A percentile compares a stretch with the other conserved stretches of the same genome.
Evolutionary conservation across 345 rosid genomes (phyloP).

Genomic region (Salix exigua): DNA sequence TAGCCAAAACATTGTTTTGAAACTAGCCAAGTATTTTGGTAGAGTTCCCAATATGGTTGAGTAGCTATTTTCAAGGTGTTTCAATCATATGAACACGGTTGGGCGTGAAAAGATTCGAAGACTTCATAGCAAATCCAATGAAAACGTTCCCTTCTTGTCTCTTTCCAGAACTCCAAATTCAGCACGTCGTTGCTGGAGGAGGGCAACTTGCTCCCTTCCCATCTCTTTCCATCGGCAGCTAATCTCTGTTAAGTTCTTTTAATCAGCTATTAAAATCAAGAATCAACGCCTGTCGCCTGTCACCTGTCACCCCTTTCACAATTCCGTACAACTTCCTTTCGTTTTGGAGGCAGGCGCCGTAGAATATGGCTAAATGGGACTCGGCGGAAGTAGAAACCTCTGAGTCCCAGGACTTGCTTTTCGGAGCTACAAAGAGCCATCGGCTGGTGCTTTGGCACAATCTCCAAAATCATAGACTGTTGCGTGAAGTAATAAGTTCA

Average conservation of each 20-base stretch:
- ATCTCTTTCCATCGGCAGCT: neutral
- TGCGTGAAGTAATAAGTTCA: neutral
- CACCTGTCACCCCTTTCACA: neutral
- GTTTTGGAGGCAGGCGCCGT: neutral
- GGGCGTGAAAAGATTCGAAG: too few relatives aligned
- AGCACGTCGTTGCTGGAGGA: too few relatives aligned
- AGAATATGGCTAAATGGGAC: neutral
- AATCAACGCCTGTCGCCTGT: too few relatives aligned
- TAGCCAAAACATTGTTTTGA: too few relatives aligned
- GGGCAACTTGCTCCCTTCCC: neutral
- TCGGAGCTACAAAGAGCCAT: neutral
- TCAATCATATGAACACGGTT: too few relatives aligned
- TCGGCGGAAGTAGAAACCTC: neutral
- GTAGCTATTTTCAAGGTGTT: too few relatives aligned
- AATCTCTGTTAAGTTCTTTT: neutral
- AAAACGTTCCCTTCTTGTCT: neutral
- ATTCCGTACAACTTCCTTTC: neutral
- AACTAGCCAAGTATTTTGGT: too few relatives aligned
- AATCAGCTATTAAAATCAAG: too few relatives aligned
- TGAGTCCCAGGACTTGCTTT: neutral
- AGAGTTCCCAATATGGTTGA: too few relatives aligned
- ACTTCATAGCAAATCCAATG: neutral
- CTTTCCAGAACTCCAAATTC: neutral
- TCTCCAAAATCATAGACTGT: too few relatives aligned
- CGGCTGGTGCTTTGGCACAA: too few relatives aligned